Percentiles rank a stretch among this genome's conserved stretches.
These are phyloP conservation scores for Wickerhamiella kurtzmanii DNA, from an alignment of 805 yeast species.

Conservation along the genomic window DNA sequence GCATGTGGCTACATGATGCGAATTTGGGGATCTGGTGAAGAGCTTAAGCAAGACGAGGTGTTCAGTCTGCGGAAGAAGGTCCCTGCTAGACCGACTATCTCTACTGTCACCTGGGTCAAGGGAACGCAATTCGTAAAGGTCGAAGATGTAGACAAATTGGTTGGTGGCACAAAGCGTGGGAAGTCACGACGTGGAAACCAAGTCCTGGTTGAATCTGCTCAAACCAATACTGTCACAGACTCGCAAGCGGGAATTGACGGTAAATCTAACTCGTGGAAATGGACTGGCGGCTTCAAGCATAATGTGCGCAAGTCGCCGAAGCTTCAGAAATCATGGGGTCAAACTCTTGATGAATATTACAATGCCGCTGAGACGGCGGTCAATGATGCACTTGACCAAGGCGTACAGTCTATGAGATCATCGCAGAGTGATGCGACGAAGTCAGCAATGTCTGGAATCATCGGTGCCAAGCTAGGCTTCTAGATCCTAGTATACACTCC, in stretches of 20 bases:
- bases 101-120: constrained; percentile 74
- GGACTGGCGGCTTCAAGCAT: constrained; percentile 4
- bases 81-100: constrained; percentile 69
- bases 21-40: constrained; percentile 33
- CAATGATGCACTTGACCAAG: constrained; percentile 46
- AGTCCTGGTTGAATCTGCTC: constrained; percentile 12
- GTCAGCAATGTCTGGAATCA: constrained; percentile 14
- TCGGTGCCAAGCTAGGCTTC: constrained; percentile 18
- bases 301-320: constrained; percentile 1
- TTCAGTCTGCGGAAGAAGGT: constrained; percentile 50
- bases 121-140: constrained; percentile 53
- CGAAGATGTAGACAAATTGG: constrained; percentile 47
- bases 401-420: constrained; percentile 12
- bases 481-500: constrained; percentile 5
- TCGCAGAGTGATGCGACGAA: constrained; percentile 15
- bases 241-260: neutral
- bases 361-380: constrained; percentile 24
- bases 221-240: constrained; percentile 6
- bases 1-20: constrained; percentile 39
- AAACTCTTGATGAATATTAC: constrained; percentile 19
- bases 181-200: constrained; percentile 28
- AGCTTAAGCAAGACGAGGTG: constrained; percentile 33
- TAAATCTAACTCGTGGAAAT: neutral
- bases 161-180: constrained; percentile 67
- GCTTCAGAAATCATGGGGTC: constrained; percentile 20